Conservation (phyloP, 805 yeast genomes). For the Limtongia smithiae region DNA sequence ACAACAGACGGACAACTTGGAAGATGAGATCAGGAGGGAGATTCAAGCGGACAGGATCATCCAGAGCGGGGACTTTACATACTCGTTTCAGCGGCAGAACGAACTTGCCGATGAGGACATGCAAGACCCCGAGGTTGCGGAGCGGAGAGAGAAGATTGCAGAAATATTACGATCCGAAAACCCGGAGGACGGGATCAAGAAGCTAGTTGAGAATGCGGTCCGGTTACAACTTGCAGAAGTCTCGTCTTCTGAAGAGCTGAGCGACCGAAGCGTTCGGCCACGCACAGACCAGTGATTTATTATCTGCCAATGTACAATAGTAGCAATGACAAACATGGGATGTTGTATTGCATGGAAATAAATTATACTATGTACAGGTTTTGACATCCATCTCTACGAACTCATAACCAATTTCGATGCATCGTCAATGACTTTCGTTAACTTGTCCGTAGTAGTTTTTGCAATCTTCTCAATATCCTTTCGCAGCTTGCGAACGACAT, state of each 20-base stretch:
- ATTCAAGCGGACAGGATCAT: conserved; percentile 3
- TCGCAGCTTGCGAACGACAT: conserved; percentile 45
- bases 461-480: conserved; percentile 65
- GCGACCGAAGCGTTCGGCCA: not conserved
- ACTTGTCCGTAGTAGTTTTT: conserved; percentile 58
- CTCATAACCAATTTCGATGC: conserved; percentile 6
- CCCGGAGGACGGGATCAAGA: conserved; percentile 73
- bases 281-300: not conserved
- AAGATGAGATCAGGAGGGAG: conserved; percentile 9
- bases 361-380: not conserved
- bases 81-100: conserved; percentile 16
- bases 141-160: conserved; percentile 54
- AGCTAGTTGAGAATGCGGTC: conserved; percentile 63
- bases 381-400: not conserved
- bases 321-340: not conserved
- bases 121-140: conserved; percentile 29
- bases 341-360: too few species aligned
- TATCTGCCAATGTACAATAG: too few species aligned
- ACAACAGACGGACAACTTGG: conserved; percentile 30
- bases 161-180: conserved; percentile 73
- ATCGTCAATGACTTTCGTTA: conserved; percentile 42
- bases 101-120: conserved; percentile 33
- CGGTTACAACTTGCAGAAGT: conserved; percentile 30
- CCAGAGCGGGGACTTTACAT: conserved; percentile 19
- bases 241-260: not conserved